These are phyloP conservation scores for Globisporangium cystogenes DNA, from an alignment of 352 stramenopile species.

Conservation along the genomic window DNA sequence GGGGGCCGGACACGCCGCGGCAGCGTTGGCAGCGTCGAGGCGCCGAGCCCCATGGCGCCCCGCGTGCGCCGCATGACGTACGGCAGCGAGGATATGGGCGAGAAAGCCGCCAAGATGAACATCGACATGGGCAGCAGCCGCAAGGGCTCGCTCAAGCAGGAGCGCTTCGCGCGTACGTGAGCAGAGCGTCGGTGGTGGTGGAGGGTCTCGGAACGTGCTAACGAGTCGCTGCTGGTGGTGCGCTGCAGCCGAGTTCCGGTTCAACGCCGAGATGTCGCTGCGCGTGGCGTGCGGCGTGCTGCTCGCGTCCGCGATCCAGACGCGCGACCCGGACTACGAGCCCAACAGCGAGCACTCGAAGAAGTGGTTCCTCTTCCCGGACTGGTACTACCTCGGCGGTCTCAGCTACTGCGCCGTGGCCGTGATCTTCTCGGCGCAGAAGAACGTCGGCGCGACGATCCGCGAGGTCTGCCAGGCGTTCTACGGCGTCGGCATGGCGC, in stretches of 20 bases:
- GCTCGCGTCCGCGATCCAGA: conserved; percentile 67
- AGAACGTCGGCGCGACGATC: conserved; percentile 65
- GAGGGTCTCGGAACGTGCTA: too few species aligned
- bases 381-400: conserved; percentile 62
- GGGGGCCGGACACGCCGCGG: conserved; percentile 6
- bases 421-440: conserved; percentile 70
- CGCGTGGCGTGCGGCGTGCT: conserved; percentile 63
- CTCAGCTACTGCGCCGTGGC: conserved; percentile 74
- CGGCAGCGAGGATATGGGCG: conserved; percentile 51
- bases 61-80: conserved; percentile 42
- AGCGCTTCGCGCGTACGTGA: conserved; percentile 52
- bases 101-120: conserved; percentile 61
- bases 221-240: too few species aligned
- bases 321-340: conserved; percentile 40
- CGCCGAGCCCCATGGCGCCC: conserved; percentile 22
- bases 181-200: too few species aligned
- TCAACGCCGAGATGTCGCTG: conserved; percentile 64
- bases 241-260: conserved; percentile 58
- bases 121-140: conserved; percentile 55
- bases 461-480: conserved; percentile 70
- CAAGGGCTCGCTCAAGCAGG: conserved; percentile 39
- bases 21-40: conserved; percentile 1
- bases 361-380: conserved; percentile 68
- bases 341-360: conserved; percentile 36
- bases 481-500: conserved; percentile 69